Conservation (phyloP, 257 asterid genomes). For the Thymus quinquecostatus region DNA sequence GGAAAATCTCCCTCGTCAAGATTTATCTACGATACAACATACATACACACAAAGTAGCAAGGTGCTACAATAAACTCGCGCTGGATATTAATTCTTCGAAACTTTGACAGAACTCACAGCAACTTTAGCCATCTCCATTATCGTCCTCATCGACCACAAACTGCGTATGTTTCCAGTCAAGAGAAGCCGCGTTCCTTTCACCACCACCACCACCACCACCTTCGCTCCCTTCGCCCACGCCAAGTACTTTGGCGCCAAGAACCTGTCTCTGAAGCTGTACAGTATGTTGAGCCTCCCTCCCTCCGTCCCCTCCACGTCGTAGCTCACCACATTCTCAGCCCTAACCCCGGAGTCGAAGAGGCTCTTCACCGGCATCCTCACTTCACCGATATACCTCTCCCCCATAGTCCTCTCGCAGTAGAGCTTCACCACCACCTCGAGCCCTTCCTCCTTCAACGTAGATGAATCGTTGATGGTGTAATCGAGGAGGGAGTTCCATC, state of each 20-base stretch:
- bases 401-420: conserved; percentile 24
- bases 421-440: conserved; percentile 28
- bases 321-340: conserved; percentile 6
- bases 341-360: conserved; percentile 18
- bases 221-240: background rate
- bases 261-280: background rate
- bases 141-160: too few relatives aligned
- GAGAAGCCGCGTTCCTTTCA: background rate
- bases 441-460: conserved; percentile 1
- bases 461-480: conserved; percentile 31
- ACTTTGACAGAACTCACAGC: too few relatives aligned
- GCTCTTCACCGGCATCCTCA: conserved; percentile 29
- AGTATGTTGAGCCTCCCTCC: background rate
- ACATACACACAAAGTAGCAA: too few relatives aligned
- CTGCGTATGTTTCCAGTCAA: background rate
- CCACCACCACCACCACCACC: background rate
- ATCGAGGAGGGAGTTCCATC: conserved; percentile 29
- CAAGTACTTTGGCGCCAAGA: background rate
- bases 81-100: background rate
- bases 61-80: too few relatives aligned
- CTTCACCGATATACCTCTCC: conserved; percentile 31
- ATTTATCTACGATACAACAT: too few relatives aligned
- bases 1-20: too few relatives aligned
- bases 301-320: conserved; percentile 19
- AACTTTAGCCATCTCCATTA: too few relatives aligned